Percentiles rank a stretch among this genome's conserved stretches.
Evolutionary conservation across 2,329 filamentous ascomycete genomes (phyloP).

Genomic region (Xylariaceae sp.): DNA sequence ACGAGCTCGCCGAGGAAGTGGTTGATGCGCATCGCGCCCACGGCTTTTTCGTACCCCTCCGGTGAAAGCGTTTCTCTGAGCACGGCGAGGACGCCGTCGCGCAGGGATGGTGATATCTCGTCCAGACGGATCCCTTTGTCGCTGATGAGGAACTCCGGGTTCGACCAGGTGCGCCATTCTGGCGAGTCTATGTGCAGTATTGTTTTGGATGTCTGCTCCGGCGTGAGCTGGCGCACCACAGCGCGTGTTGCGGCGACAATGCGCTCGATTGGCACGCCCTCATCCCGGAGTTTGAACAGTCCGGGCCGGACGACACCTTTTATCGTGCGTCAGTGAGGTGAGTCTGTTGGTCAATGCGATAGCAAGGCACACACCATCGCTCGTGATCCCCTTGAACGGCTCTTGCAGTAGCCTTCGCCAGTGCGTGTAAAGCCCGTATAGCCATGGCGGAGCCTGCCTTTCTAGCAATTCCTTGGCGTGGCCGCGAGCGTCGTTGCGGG

Average conservation of each 20-base stretch:
- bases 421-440: conserved; percentile 57
- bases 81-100: conserved; percentile 50
- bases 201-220: conserved; percentile 46
- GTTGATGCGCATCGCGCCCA: conserved; percentile 68
- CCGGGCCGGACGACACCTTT: conserved; percentile 47
- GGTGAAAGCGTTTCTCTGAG: conserved; percentile 58
- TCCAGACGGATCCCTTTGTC: conserved; percentile 68
- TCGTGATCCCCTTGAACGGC: conserved; percentile 68
- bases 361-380: conserved; percentile 49
- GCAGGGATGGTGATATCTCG: conserved; percentile 44
- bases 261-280: conserved; percentile 54
- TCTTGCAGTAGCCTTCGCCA: conserved; percentile 58
- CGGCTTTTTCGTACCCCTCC: conserved; percentile 67
- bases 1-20: conserved; percentile 69
- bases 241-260: conserved; percentile 51
- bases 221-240: conserved; percentile 45
- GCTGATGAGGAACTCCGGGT: conserved; percentile 68
- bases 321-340: not conserved
- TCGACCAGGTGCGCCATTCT: conserved; percentile 67
- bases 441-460: conserved; percentile 59
- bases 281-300: conserved; percentile 59
- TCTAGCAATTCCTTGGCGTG: conserved; percentile 60
- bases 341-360: not conserved
- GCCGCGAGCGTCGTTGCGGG: conserved; percentile 57
- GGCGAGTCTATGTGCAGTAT: conserved; percentile 63